phyloP scores from a whole-genome alignment of 345 rosid species.

The Rhizophora apiculata region DNA sequence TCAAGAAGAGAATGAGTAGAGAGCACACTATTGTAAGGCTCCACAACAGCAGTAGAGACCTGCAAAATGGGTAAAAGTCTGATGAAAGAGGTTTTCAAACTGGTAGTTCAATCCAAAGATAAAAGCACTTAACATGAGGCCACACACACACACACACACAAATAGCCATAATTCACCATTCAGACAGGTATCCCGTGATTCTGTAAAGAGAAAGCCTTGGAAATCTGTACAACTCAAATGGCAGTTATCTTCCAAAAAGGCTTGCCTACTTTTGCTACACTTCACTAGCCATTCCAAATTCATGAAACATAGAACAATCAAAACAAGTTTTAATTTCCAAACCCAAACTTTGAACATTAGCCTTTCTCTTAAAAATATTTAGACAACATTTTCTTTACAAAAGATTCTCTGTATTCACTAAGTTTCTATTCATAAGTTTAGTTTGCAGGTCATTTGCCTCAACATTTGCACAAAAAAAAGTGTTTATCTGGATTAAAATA shows the following conservation, averaged over 20 bases:
- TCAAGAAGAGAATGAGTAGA: conserved; percentile 83
- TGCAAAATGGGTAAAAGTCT: conserved; percentile 22
- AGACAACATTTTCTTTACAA: too few species aligned
- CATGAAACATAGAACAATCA: too few species aligned
- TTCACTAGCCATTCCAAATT: too few species aligned
- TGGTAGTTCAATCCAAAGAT: background rate
- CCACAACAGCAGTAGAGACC: conserved; percentile 87
- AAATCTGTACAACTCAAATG: background rate
- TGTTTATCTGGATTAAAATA: background rate
- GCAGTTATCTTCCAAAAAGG: too few species aligned
- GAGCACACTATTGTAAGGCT: conserved; percentile 79
- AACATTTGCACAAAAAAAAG: background rate
- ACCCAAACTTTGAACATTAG: background rate
- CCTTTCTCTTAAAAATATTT: too few species aligned
- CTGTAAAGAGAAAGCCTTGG: background rate
- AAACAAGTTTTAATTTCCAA: background rate
- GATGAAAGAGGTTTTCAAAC: background rate
- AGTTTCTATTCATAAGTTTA: background rate
- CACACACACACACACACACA: background rate
- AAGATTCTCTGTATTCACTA: too few species aligned
- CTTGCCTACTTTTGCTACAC: too few species aligned
- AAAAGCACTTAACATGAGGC: background rate
- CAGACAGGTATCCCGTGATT: too few species aligned
- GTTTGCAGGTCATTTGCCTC: background rate
- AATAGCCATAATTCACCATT: background rate